Base-by-base conservation (phyloP, 2,329 filamentous ascomycete genomes). In the Aurifilum marmelostoma region DNA sequence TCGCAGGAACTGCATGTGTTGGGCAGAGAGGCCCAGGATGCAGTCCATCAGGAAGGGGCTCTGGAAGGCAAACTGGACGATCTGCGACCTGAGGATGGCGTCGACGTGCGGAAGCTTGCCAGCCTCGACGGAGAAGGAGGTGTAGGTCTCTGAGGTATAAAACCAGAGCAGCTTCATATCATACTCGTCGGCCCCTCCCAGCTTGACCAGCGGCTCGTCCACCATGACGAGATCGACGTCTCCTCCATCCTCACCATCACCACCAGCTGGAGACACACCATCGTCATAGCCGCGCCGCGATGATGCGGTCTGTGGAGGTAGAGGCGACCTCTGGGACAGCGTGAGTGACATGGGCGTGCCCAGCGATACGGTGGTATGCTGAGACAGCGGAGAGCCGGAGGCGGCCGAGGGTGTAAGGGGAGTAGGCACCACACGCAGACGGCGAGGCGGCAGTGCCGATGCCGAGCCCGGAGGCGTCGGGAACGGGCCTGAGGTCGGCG, bases 161-260 rank as follows among this genome's bases (percentile, higher is more conserved):
- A 86, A 85, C 85, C 85, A 88, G 8, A 88, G 74, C 54, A 88
- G 80, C 71, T 81, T 83, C 83, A 88, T 84, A 70, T 88, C 85
- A 34, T 77, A 72, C 41, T 79, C 77, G 54, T 81, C 76, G 65
- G 79, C 75, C 16, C 75, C 75, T 1, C 69, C 68, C 1, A 82
- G 77, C 12, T 75, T 72, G 69, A 79, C 80, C 12, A 80, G 68
- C 12, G 81, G 81, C 68, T 82, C 79, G 12, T 73, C 68, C 56
- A 79, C 63, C 27, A 78, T 60, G 72, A 74, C 76, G 61, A 77
- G 70, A 12, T 77, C 75, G 59, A 77, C 74, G 27, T 71, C 62
- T 47, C 43, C 43, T 3, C 43, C 43, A 11, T 21, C 43, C 6
- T 18, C 41, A 7, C 41, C 41, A 1, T 21, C 41, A 47, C 75